Conservation (phyloP, 1,139 yeast genomes). For the Candida glucosophila region DNA sequence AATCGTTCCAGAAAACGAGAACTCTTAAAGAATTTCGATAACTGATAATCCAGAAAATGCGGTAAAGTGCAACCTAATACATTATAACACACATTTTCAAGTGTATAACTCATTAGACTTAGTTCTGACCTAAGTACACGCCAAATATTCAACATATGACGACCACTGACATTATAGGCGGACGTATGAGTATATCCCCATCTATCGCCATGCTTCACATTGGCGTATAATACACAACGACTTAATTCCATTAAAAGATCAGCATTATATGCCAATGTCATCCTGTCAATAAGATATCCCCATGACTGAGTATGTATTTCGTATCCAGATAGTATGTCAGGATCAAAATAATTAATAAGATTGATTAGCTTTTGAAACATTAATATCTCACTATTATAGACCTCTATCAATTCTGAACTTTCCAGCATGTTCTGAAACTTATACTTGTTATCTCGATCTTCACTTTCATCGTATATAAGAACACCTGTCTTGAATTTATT, state of each 20-base stretch:
- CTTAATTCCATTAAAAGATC: slow-evolving; percentile 41
- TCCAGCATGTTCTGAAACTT: slow-evolving; percentile 1
- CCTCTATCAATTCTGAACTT: slow-evolving; percentile 11
- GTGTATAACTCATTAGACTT: slow-evolving; percentile 55
- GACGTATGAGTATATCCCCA: slow-evolving; percentile 86
- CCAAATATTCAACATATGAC: slow-evolving; percentile 85
- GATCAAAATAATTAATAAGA: slow-evolving; percentile 61
- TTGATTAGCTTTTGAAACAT: slow-evolving; percentile 48
- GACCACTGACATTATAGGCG: slow-evolving; percentile 57
- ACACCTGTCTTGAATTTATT: slow-evolving; percentile 10
- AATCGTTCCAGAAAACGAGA: slow-evolving; percentile 16
- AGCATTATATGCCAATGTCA: slow-evolving; percentile 32
- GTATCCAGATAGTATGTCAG: slow-evolving; percentile 81
- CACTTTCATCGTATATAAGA: slow-evolving; percentile 6
- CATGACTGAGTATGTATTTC: slow-evolving; percentile 77
- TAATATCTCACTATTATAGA: slow-evolving; percentile 43
- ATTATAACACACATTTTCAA: slow-evolving; percentile 71
- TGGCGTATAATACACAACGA: slow-evolving; percentile 39
- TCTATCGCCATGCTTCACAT: slow-evolving; percentile 54
- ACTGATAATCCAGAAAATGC: slow-evolving; percentile 38
- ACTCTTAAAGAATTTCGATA: slow-evolving; percentile 43
- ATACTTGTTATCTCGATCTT: slow-evolving; percentile 6
- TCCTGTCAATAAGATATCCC: slow-evolving; percentile 81
- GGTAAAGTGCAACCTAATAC: slow-evolving; percentile 64
- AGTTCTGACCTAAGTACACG: slow-evolving; percentile 58